Percentiles rank a stretch among this genome's conserved stretches.
Evolutionary conservation across 805 yeast genomes (phyloP).

Genomic region (Candida ascalaphidarum): DNA sequence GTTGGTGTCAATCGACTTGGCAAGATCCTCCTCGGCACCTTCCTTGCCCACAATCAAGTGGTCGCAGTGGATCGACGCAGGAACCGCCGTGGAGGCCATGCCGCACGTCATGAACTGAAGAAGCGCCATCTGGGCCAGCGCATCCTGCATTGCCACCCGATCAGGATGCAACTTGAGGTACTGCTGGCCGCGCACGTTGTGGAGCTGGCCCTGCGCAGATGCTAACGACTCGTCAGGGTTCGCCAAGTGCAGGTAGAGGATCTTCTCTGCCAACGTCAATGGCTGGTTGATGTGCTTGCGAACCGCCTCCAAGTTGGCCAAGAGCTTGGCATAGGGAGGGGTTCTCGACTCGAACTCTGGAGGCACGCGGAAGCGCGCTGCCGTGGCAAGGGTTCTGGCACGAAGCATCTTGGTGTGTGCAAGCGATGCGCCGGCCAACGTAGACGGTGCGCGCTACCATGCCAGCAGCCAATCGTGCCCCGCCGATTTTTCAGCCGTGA

Average conservation of each 20-base stretch:
- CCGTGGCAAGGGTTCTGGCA: constrained; percentile 23
- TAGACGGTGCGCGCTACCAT: too few species aligned
- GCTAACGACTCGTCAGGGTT: constrained; percentile 77
- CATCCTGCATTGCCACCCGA: constrained; percentile 99
- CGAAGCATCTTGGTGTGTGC: too few species aligned
- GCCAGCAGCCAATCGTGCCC: too few species aligned
- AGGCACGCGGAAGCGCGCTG: constrained; percentile 37
- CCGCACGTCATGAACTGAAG: constrained; percentile 98
- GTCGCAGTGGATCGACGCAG: constrained; percentile 96
- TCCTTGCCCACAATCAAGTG: constrained; percentile 95
- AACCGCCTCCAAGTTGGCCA: constrained; percentile 55
- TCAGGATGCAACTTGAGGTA: constrained; percentile 93
- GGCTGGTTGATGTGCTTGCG: constrained; percentile 63
- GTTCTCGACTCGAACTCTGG: constrained; percentile 57
- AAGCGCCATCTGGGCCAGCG: constrained; percentile 99
- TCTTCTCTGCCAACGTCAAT: constrained; percentile 89
- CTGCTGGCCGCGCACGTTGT: constrained; percentile 71
- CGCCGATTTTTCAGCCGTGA: too few species aligned
- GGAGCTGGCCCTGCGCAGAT: constrained; percentile 36
- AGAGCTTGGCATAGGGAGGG: constrained; percentile 81
- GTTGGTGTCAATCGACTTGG: constrained; percentile 74
- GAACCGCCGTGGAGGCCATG: constrained; percentile 78
- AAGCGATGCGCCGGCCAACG: too few species aligned
- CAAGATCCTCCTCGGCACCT: constrained; percentile 81
- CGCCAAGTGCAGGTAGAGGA: constrained; percentile 85